Base-by-base conservation (phyloP, 1,139 yeast genomes). In the Saccharomyces hybrid region DNA sequence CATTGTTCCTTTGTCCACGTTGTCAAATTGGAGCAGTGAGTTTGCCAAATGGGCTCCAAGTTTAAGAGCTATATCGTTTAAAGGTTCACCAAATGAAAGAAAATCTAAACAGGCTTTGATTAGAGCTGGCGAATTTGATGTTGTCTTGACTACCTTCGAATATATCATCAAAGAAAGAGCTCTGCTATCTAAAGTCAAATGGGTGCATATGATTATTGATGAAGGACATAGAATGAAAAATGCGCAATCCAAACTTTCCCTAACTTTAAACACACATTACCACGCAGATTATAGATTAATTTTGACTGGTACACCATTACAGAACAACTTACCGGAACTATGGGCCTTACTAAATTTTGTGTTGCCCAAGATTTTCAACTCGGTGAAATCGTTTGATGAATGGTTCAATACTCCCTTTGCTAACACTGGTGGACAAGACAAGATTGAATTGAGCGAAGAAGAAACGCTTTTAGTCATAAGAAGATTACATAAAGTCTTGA, bases 221-320 rank as follows among this genome's bases (percentile, higher is more conserved):
- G 96, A 88, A 74, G 96, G 95, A 63, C 95, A 88, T 69, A 80
- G 95, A 72, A 83, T 88, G 88, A 88, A 88, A 68, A 88, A 87
- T 69, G 78, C 88, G 2, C 84, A 81, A 62, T 85, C 93, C 14
- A 86, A 86, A 66, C 74, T 87, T 55, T 85, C 91, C 0, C 78
- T 77, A 56, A 84, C 93, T 1, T 78, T 88, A 64, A 84, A 86
- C n/a, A 83, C 81, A 50, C 80, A 77, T 62, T 86, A 87, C 63
- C 88, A 82, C 62, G 82, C 89, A 48, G 86, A 84, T 64, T 82
- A 87, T 68, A 78, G 95, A 71, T 77, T 87, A 63, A 86, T 88
- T 71, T 78, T 88, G 64, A 88, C 96, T 0, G 96, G 95, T 74
- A 88, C 96, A 7, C 95, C 96, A 9, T 78, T 88, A 62, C 96